Percentiles rank a stretch among this genome's conserved stretches.
phyloP scores from a whole-genome alignment of 768 basidiomycete genomes.

The Lentinula sp. region DNA sequence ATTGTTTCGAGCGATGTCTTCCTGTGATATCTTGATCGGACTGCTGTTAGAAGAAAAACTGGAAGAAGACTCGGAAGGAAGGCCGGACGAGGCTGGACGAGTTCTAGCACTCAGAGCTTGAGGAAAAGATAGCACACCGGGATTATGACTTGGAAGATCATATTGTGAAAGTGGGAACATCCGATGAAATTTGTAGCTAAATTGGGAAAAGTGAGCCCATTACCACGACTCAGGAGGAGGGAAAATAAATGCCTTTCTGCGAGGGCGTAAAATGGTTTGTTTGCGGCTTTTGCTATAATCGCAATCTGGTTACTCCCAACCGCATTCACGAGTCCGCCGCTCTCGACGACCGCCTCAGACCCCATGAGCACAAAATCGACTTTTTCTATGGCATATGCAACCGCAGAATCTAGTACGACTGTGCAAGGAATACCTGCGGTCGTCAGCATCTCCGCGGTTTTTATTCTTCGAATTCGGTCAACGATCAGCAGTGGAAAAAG shows the following conservation, averaged over 20 bases:
- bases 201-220: conserved; percentile 9
- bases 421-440: conserved; percentile 88
- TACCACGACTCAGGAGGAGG: conserved; percentile 11
- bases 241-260: conserved; percentile 61
- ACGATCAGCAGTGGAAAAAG: neutral
- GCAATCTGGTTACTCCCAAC: conserved; percentile 97
- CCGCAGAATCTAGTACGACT: conserved; percentile 92
- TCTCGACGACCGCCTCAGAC: conserved; percentile 97
- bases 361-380: conserved; percentile 95
- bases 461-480: conserved; percentile 49
- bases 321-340: conserved; percentile 86
- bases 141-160: conserved; percentile 79
- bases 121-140: conserved; percentile 70
- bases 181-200: conserved; percentile 95
- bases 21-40: conserved; percentile 55
- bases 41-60: conserved; percentile 2
- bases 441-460: conserved; percentile 83
- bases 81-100: neutral
- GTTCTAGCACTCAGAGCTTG: conserved; percentile 16
- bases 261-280: conserved; percentile 94
- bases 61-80: neutral
- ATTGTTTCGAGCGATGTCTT: conserved; percentile 77
- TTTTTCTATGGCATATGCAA: conserved; percentile 95
- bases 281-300: conserved; percentile 88
- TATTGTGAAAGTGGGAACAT: conserved; percentile 91